Percentiles rank a stretch among this genome's conserved stretches.
Conservation (phyloP, 2,329 filamentous ascomycete species). For the Fusarium setosum region DNA sequence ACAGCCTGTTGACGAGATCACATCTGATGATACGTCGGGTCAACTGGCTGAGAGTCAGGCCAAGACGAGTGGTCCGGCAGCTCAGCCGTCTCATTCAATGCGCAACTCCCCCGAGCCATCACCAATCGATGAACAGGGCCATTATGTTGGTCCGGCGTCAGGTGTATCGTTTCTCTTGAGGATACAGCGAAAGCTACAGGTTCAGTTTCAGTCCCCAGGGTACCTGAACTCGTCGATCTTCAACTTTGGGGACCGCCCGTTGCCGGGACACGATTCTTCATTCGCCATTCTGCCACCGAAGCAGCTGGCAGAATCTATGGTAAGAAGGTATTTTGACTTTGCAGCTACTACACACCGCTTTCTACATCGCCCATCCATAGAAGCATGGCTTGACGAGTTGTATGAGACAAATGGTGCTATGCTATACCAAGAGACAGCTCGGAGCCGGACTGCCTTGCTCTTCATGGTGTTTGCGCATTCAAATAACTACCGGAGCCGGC, state of each 20-base stretch:
- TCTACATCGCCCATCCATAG: conserved; percentile 60
- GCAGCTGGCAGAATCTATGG: conserved; percentile 44
- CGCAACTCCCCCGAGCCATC: conserved; percentile 12
- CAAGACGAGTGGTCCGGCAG: background rate
- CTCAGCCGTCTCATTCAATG: background rate
- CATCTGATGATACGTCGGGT: background rate
- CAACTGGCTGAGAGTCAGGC: too few species aligned
- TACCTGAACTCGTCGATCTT: conserved; percentile 54
- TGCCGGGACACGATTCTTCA: conserved; percentile 48
- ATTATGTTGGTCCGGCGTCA: conserved; percentile 19
- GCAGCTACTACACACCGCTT: conserved; percentile 66
- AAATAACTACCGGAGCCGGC: conserved; percentile 46
- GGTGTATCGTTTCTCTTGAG: conserved; percentile 11
- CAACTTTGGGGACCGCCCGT: conserved; percentile 60
- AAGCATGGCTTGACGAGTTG: conserved; percentile 55
- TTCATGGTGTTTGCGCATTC: conserved; percentile 63
- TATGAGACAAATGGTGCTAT: conserved; percentile 42
- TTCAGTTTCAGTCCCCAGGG: conserved; percentile 49
- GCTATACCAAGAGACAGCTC: conserved; percentile 15
- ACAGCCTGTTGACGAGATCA: background rate
- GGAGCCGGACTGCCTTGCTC: conserved; percentile 52
- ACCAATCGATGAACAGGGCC: conserved; percentile 11
- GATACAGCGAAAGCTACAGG: conserved; percentile 48
- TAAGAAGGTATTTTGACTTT: conserved; percentile 64
- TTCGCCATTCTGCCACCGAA: conserved; percentile 52